phyloP scores from a whole-genome alignment of 2,329 filamentous ascomycete genomes.

The Botrytis byssoidea region DNA sequence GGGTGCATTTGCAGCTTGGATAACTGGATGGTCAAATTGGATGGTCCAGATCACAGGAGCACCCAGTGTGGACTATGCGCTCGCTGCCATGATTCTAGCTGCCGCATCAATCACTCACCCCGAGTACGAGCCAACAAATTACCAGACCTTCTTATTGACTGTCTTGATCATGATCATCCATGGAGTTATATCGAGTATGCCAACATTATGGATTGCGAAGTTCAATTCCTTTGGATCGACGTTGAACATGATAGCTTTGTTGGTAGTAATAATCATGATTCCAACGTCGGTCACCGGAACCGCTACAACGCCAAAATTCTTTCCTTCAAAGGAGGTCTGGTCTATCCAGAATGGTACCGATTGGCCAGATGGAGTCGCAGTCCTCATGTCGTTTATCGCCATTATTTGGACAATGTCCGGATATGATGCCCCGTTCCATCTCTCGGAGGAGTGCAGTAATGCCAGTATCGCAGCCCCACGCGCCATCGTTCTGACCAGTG shows the following conservation, averaged over 20 bases:
- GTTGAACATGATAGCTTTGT: slow-evolving; percentile 67
- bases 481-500: slow-evolving; percentile 69
- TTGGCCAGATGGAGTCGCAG: slow-evolving; percentile 64
- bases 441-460: slow-evolving; percentile 75
- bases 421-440: slow-evolving; percentile 68
- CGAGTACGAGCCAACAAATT: slow-evolving; percentile 60
- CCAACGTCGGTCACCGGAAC: slow-evolving; percentile 50
- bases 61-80: slow-evolving; percentile 64
- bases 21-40: slow-evolving; percentile 72
- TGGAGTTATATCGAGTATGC: slow-evolving; percentile 64
- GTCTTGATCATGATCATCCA: slow-evolving; percentile 67
- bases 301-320: slow-evolving; percentile 56
- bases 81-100: slow-evolving; percentile 69
- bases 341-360: slow-evolving; percentile 66
- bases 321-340: slow-evolving; percentile 59
- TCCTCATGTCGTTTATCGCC: slow-evolving; percentile 69
- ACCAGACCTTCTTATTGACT: slow-evolving; percentile 68
- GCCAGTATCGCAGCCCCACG: slow-evolving; percentile 68
- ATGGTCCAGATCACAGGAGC: slow-evolving; percentile 64
- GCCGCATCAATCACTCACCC: slow-evolving; percentile 67
- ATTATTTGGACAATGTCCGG: slow-evolving; percentile 70
- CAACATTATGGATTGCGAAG: slow-evolving; percentile 67
- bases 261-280: slow-evolving; percentile 67
- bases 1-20: slow-evolving; percentile 65
- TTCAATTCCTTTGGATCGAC: slow-evolving; percentile 69